A percentile compares a stretch with the other conserved stretches of the same genome.
Evolutionary conservation across 2,329 filamentous ascomycete species (phyloP).

Genomic region (Exophiala bonariae): DNA sequence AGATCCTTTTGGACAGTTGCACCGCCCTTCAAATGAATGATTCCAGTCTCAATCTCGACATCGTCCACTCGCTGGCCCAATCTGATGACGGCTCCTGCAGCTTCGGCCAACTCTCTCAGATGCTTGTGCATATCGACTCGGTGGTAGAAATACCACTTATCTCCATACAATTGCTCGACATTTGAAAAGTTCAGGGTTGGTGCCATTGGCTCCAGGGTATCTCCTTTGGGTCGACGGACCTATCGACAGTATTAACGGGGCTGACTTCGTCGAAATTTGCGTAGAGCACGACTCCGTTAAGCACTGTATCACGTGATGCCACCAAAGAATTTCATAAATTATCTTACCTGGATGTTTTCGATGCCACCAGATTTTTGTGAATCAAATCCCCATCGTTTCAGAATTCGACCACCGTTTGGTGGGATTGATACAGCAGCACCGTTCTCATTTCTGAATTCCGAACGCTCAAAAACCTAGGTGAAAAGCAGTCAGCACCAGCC

Average conservation of each 20-base stretch:
- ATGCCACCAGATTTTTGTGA: slow-evolving; percentile 27
- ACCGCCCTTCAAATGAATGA: slow-evolving; percentile 33
- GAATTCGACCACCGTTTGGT: slow-evolving; percentile 34
- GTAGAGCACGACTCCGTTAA: too few relatives aligned
- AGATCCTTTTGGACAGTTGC: slow-evolving; percentile 35
- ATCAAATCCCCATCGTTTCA: slow-evolving; percentile 32
- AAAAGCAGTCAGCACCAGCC: not conserved
- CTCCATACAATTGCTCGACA: slow-evolving; percentile 24
- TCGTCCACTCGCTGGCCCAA: slow-evolving; percentile 31
- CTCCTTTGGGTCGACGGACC: slow-evolving; percentile 27
- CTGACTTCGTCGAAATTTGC: too few relatives aligned
- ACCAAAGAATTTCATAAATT: not conserved
- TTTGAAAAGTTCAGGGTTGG: slow-evolving; percentile 26
- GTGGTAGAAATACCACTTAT: slow-evolving; percentile 36
- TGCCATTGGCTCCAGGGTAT: slow-evolving; percentile 28
- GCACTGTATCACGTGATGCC: too few relatives aligned
- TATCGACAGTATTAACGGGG: not conserved
- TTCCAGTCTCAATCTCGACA: slow-evolving; percentile 28
- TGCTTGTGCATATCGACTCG: slow-evolving; percentile 44
- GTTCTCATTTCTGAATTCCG: slow-evolving; percentile 34
- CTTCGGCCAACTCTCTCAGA: slow-evolving; percentile 35
- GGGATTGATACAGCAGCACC: slow-evolving; percentile 35
- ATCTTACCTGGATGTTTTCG: slow-evolving; percentile 25
- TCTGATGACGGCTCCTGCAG: slow-evolving; percentile 26
- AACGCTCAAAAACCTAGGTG: slow-evolving; percentile 34